phyloP scores from a whole-genome alignment of 225 moss, liverwort and hornwort genomes.

The Pseudoscleropodium purum region DNA sequence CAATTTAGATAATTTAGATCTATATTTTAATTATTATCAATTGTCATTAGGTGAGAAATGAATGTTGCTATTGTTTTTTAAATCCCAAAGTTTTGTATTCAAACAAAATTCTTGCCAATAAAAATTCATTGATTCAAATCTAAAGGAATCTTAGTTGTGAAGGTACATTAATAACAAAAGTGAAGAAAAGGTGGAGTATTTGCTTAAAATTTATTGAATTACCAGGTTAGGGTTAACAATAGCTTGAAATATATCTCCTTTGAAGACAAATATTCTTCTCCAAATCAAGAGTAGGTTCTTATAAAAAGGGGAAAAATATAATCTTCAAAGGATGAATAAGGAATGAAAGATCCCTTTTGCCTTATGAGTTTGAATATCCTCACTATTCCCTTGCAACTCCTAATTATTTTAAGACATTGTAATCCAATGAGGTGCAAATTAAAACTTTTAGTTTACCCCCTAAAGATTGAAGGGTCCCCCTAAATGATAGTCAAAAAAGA shows the following conservation, averaged over 20 bases:
- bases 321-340: no score
- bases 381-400: background rate
- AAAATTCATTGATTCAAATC: background rate
- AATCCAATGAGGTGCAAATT: background rate
- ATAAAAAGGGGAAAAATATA: no score
- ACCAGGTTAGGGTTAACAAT: accelerated
- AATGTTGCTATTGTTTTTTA: background rate
- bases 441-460: no score
- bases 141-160: background rate
- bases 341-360: no score
- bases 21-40: background rate
- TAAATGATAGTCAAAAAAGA: background rate
- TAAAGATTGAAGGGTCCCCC: background rate
- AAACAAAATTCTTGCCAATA: background rate
- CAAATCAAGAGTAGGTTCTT: no score
- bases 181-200: background rate
- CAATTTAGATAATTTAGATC: background rate
- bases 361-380: background rate
- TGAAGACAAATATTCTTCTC: background rate
- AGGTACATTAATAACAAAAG: background rate
- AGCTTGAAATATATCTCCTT: background rate
- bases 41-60: background rate
- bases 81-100: background rate
- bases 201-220: background rate
- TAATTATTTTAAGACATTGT: background rate